Evolutionary conservation across 306 rosid genomes (phyloP).

Genomic region (Prunus mume): DNA sequence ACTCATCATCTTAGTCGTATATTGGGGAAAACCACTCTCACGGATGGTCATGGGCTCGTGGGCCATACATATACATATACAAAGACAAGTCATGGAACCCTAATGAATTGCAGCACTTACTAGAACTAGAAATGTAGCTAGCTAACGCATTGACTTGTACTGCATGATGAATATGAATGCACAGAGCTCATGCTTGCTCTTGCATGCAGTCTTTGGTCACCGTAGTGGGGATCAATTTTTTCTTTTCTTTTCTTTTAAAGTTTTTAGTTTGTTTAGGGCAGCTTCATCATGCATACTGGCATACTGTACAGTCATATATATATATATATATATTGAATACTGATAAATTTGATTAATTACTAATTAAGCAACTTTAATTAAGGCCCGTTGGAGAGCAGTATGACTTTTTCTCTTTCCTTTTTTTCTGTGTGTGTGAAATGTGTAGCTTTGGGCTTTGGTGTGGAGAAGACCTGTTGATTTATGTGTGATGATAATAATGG

Average conservation of each 20-base stretch:
- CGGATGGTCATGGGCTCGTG: too few relatives aligned
- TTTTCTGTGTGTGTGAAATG: background rate
- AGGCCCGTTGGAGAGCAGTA: background rate
- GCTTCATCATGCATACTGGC: too few relatives aligned
- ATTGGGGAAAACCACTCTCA: too few relatives aligned
- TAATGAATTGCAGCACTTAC: too few relatives aligned
- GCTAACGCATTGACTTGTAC: background rate
- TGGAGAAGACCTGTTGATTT: constrained; percentile 31
- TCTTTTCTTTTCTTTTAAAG: too few relatives aligned
- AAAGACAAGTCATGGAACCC: too few relatives aligned
- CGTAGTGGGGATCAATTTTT: background rate
- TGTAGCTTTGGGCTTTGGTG: constrained; percentile 15
- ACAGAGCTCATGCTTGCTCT: background rate
- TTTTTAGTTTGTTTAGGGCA: too few relatives aligned
- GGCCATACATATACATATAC: too few relatives aligned
- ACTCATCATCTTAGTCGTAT: background rate
- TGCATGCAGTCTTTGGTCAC: constrained; percentile 3
- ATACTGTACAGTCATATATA: background rate
- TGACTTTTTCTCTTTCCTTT: background rate
- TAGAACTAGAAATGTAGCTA: too few relatives aligned
- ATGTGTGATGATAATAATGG: constrained; percentile 39
- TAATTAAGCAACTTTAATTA: background rate
- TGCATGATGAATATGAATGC: background rate
- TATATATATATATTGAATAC: background rate
- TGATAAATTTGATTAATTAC: background rate